Conservation (phyloP, 768 basidiomycete species). For the Lactarius hatsudake region DNA sequence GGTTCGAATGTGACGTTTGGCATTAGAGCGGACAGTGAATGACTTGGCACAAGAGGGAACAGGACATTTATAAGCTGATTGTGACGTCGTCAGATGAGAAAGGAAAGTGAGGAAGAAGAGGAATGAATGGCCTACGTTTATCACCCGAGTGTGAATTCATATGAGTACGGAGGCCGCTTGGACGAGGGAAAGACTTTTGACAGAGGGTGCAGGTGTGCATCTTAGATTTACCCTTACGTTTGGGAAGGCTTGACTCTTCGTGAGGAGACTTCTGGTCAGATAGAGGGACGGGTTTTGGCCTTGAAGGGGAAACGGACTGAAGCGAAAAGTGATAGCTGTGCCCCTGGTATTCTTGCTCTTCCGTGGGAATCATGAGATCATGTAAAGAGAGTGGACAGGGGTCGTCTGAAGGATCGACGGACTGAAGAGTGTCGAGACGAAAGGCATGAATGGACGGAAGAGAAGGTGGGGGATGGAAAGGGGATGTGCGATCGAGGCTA, state of each 20-base stretch:
- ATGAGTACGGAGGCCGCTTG: slow-evolving; percentile 43
- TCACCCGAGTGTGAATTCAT: slow-evolving; percentile 46
- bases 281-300: slow-evolving; percentile 4
- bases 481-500: slow-evolving; percentile 11
- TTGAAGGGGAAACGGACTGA: slow-evolving; percentile 13
- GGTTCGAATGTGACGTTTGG: slow-evolving; percentile 73
- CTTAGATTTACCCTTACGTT: slow-evolving; percentile 36
- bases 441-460: slow-evolving; percentile 24
- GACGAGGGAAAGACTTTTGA: slow-evolving; percentile 40
- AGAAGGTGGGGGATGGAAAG: slow-evolving; percentile 1
- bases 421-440: slow-evolving; percentile 23
- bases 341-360: slow-evolving; percentile 25
- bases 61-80: slow-evolving; percentile 45
- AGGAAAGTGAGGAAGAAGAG: not conserved
- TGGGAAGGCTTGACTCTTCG: slow-evolving; percentile 11
- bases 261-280: slow-evolving; percentile 7
- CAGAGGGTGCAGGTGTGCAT: slow-evolving; percentile 42
- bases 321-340: slow-evolving; percentile 25
- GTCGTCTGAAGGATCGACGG: slow-evolving; percentile 25
- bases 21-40: slow-evolving; percentile 79
- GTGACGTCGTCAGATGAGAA: not conserved
- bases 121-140: slow-evolving; percentile 37
- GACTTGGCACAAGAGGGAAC: slow-evolving; percentile 59
- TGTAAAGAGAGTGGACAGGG: slow-evolving; percentile 27
- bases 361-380: slow-evolving; percentile 24